Conservation (phyloP, 495 filamentous ascomycete genomes). For the Pyrenula massariospora region DNA sequence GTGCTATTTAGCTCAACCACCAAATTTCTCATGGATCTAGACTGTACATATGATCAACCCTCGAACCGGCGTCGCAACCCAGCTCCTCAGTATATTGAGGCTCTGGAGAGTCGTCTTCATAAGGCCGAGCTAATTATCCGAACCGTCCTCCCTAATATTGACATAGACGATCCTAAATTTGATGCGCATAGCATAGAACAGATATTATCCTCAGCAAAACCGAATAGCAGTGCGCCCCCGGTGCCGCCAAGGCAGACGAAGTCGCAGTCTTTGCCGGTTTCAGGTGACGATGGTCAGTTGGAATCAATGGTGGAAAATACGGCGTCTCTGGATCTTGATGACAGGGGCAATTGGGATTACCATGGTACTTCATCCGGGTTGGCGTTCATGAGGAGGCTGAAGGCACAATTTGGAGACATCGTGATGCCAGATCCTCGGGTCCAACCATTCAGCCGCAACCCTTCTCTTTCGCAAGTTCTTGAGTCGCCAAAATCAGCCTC, state of each 20-base stretch:
- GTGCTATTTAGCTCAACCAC: constrained; percentile 1
- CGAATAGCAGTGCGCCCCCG: constrained; percentile 9
- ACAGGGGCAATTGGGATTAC: constrained; percentile 88
- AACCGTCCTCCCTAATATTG: constrained; percentile 72
- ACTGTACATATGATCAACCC: constrained; percentile 96
- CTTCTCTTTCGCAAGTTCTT: constrained; percentile 37
- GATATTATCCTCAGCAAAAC: constrained; percentile 17
- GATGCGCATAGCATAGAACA: constrained; percentile 53
- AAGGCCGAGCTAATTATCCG: constrained; percentile 72
- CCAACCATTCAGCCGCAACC: constrained; percentile 8
- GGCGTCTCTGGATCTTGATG: constrained; percentile 82
- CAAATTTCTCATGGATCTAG: constrained; percentile 36
- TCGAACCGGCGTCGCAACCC: constrained; percentile 93
- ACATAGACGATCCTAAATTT: constrained; percentile 71
- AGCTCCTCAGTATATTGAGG: constrained; percentile 89
- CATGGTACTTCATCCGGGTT: constrained; percentile 87
- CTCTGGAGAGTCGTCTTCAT: constrained; percentile 71
- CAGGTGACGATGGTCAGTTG: constrained; percentile 26
- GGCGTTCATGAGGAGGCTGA: constrained; percentile 73
- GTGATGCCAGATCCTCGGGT: constrained; percentile 29
- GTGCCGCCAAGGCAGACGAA: background rate
- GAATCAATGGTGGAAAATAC: constrained; percentile 92
- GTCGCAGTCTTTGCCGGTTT: background rate
- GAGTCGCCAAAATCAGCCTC: constrained; percentile 62
- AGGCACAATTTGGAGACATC: constrained; percentile 71